Base-by-base conservation (phyloP, 1,139 yeast species). In the Yamadazyma dushanensis region DNA sequence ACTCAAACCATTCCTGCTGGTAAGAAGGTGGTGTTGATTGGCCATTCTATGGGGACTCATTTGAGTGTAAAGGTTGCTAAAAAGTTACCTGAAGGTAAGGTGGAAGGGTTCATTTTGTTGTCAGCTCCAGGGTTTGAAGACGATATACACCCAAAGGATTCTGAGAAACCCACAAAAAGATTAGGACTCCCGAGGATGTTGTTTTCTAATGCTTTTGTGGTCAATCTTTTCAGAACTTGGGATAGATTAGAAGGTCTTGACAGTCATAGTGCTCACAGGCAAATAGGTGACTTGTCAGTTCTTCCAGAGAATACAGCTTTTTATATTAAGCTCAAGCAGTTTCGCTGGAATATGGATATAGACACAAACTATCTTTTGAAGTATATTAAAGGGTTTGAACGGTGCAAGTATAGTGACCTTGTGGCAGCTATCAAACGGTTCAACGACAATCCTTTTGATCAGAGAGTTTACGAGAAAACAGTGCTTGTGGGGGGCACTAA, bases 21-120 rank as follows among this genome's bases (percentile, higher is more conserved):
- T 28, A 69, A 68, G 41, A 75, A 69, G 34, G 57, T 83, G n/a
- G 72, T 83, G 1, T 49, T 84, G 20, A 60, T 85, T 4, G 85
- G 86, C 8, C 94, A 84, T 56, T 83, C 92, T 1, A 81, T 83
- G 86, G 94, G 94, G 3, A 69, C 85, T 1, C 76, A 74, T 41
- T 51, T 83, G 24, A 63, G 78, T 3, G 61, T 73, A 5, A 70
- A 73, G 46, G 58, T 81, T 9, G 75, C 78, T 3, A 57, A 61
- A 33, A 58, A 53, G 35, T 59, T 80, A 6, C 72, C 73, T 0
- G 41, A 51, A 4, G 49, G 40, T 28, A 64, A 52, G 38, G 78
- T 68, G 3, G 81, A 68, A 52, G 74, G 75, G 0, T 49, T 70
- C 36, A 59, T 75, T 35, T 67, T 64, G 52, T 63, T 65, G 40